Evolutionary conservation across 352 stramenopile species (phyloP), one percentile per base, ranked within the genome.

Genomic region (Globisporangium cederbergense): DNA sequence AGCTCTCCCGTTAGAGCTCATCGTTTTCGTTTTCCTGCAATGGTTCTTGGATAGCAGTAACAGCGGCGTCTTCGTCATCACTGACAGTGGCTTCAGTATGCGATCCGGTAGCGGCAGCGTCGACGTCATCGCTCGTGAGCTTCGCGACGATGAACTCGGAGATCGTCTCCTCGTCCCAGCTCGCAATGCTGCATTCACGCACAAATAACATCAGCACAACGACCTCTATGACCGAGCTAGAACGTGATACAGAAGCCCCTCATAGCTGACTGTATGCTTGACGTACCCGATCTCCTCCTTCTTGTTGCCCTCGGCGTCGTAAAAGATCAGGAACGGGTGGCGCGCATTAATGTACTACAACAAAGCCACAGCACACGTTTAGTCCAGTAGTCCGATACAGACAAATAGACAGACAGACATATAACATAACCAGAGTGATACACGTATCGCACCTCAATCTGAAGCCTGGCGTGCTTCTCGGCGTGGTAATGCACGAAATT

Each of bases 101-200:
- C 40, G 40, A 18, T n/a, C 16, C 40, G 9, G 42, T 47, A 11
- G 59, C 61, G 11, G 18, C n/a, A 11, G 70, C 55, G 6, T 60
- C 61, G 14, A 22, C n/a, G n/a, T 72, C 60, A 5, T 76, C 66
- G 9, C 73, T 58, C 32, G 77, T 66, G 49, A 91, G 36, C 60
- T 91, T 91, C 8, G 78, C 79, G 25, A 66, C 72, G 49, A 91
- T 80, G 56, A 89, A 90, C 75, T 91, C 82, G 8, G 74, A 73
- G 68, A 91, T 89, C 7, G 82, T 81, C 30, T 86, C 76, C 63
- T 91, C 82, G 34, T 91, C 79, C 82, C 82, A 91, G 53, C 81
- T 76, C 43, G 79, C 77, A 60, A 91, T 83, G 64, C 82, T 91
- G 38, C 40, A 46, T n/a, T 46, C 36, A 14, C 8, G 4, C 36